Base-by-base conservation (phyloP, 306 rosid genomes). In the Lathyrus oleraceus region DNA sequence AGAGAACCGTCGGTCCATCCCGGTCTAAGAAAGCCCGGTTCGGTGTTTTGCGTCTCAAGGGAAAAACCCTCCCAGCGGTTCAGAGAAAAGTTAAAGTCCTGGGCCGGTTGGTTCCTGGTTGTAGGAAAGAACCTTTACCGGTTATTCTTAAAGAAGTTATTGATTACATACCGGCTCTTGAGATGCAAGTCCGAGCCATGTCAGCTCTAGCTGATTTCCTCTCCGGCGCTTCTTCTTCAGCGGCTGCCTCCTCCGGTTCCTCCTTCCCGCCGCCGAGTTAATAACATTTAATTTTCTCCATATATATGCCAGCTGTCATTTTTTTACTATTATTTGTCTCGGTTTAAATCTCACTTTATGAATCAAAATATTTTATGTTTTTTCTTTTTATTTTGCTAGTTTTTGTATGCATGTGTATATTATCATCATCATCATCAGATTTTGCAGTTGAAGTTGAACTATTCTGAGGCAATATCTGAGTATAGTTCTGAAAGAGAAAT, bases 111-210 rank as follows among this genome's bases (percentile, higher is more conserved):
- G 97, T 95, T 35, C 99, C 99, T 15, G 97, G 99, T 74, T 95
- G 99, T 87, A 81, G 87, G 74, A 87, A 95, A 52, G 83, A 95
- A 59, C 80, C 96, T 3, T 54, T 89, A 38, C 96, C 97, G 73
- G 96, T 95, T 64, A 85, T 95, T 72, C 78, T 95, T 5, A 97
- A 89, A 23, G 99, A 95, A 70, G 87, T 91, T 0, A 83, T 88
- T 4, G 97, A 95, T 83, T 95, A 95, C 39, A 91, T 95, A 8
- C 84, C 90, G 3, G 99, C 99, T 1, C 88, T 90, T 77, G 88
- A 91, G 91, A 95, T 95, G 99, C 99, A 95, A 78, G 83, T 95
- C 77, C 84, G 92, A 17, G 91, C 92, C 83, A 91, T 95, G 99
- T 67, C 78, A n/a, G 86, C 89, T 14, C 85, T 95, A 16, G 81